Conservation (phyloP, 352 stramenopile species). For the Phytophthora constricta region DNA sequence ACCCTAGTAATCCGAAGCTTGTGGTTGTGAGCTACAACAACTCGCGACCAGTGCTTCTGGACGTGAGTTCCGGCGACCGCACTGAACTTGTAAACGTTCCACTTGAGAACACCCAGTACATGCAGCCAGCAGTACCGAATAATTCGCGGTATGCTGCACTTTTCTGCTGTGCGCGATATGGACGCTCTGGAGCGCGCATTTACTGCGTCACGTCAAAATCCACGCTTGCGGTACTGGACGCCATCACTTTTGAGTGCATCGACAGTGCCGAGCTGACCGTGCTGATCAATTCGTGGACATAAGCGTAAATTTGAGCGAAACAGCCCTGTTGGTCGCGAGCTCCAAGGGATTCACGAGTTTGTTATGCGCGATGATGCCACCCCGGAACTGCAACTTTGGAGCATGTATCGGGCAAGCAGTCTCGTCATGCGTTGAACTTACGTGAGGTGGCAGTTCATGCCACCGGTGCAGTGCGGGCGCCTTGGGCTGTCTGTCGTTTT, state of each 20-base stretch:
- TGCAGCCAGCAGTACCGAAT: conserved; percentile 46
- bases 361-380: conserved; percentile 11
- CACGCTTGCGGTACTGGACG: conserved; percentile 64
- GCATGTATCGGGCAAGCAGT: conserved; percentile 8
- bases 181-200: conserved; percentile 56
- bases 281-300: conserved; percentile 78
- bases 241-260: conserved; percentile 53
- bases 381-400: background rate
- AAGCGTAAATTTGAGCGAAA: conserved; percentile 58
- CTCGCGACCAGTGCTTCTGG: conserved; percentile 55
- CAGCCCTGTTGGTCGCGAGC: conserved; percentile 62
- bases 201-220: conserved; percentile 79
- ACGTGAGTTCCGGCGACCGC: conserved; percentile 46
- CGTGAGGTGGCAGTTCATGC: conserved; percentile 60
- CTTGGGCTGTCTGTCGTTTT: conserved; percentile 79
- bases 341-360: conserved; percentile 83
- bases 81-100: conserved; percentile 44
- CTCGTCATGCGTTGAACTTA: conserved; percentile 31
- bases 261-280: conserved; percentile 55
- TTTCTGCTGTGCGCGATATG: conserved; percentile 59
- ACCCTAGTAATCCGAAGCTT: conserved; percentile 60
- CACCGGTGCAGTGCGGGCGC: conserved; percentile 72
- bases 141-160: conserved; percentile 68
- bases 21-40: conserved; percentile 71
- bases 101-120: conserved; percentile 58